Base-by-base conservation (phyloP, 1,284 basidiomycete species). In the Papiliotrema fonsecae region DNA sequence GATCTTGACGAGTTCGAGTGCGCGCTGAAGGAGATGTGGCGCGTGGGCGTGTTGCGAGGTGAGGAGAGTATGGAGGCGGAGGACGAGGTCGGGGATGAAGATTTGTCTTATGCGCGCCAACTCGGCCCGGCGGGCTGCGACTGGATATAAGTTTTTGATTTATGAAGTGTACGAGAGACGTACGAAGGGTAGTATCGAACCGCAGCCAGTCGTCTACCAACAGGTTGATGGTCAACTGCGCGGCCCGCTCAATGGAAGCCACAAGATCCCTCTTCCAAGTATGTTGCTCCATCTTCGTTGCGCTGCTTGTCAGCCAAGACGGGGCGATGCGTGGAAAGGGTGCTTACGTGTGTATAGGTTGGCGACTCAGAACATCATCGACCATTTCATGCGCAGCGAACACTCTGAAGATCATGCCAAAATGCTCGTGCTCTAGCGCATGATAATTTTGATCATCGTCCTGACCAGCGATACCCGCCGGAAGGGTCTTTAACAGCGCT, bases 71-170 rank as follows among this genome's bases (percentile, higher is more conserved):
- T 97, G 93, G 16, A 97, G 75, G 19, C 88, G 83, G 52, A 97
- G 78, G 56, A 97, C 82, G 32, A 97, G 79, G 67, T 97, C 91
- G 0, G 93, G 94, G 18, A 97, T 78, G 72, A 88, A 94, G 31
- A 93, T 84, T 60, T 89, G 85, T 27, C 93, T 82, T 50, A 97
- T 88, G 21, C 86, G 81, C 2, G 79, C 74, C 43, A 96, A 80
- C 58, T 96, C 89, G 24, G 76, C 76, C 19, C 77, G 75, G 13
- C 88, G 78, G 11, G 78, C 79, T 45, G 85, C 80, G 41, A 76
- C 81, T 79, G 59, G 24, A 54, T 36, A 28, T 43, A 19, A 22
- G 6, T 40, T 35, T 4, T 11, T 10, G 13, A 16, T 30, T 37
- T 28, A 25, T 32, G 18, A 36, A 41, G 42, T 7, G 35, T 6